A percentile compares a stretch with the other conserved stretches of the same genome.
These are phyloP conservation scores for Coprinellus aureogranulatus DNA, from an alignment of 768 basidiomycete genomes.

Conservation along the genomic window DNA sequence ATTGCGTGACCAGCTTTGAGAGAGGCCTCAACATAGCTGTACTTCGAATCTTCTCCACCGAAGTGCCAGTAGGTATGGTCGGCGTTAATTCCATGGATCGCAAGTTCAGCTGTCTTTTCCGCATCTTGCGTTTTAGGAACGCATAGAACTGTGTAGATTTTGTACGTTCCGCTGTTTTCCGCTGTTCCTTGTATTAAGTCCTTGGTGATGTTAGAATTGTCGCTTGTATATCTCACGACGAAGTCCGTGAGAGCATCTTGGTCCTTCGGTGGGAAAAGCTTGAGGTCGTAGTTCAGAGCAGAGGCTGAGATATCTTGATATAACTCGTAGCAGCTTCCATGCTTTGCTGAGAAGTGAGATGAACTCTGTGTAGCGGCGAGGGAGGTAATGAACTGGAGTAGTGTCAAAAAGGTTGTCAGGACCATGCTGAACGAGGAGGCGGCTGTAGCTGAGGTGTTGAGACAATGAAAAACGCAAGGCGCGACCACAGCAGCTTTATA, in stretches of 20 bases:
- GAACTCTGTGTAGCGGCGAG: too few species aligned
- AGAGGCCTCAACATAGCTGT: background rate
- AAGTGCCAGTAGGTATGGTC: background rate
- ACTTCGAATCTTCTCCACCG: background rate
- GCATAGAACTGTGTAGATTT: background rate
- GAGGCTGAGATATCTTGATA: background rate
- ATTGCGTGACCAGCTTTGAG: background rate
- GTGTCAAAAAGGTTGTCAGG: too few species aligned
- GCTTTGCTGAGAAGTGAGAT: too few species aligned
- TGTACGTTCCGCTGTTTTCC: background rate
- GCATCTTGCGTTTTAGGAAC: background rate
- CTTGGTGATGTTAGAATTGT: background rate
- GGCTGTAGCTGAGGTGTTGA: too few species aligned
- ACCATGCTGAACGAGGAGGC: too few species aligned
- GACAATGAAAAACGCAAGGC: too few species aligned
- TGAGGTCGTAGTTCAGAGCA: background rate
- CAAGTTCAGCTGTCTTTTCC: background rate
- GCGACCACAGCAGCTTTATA: too few species aligned
- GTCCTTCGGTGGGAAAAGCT: background rate
- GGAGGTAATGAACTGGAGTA: too few species aligned
- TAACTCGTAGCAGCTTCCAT: background rate
- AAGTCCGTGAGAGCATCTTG: background rate
- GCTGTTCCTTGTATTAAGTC: background rate
- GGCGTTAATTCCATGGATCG: background rate
- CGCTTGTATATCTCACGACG: background rate